These are phyloP conservation scores for Gossypium arboreum DNA, from an alignment of 345 rosid species.

Conservation along the genomic window DNA sequence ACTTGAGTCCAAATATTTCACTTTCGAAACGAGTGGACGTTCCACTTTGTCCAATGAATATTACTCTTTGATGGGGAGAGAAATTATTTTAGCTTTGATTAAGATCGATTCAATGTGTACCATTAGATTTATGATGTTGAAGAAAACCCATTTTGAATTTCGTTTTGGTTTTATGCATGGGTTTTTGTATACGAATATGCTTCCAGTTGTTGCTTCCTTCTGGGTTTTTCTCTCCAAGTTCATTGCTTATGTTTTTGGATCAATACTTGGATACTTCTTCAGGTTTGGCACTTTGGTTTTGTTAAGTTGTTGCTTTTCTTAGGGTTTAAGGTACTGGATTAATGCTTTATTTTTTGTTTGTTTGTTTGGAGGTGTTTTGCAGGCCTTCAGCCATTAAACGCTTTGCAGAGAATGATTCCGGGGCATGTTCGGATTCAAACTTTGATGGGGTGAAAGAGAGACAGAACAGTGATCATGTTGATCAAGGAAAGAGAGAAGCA, in stretches of 20 bases:
- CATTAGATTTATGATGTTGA: slow-evolving; percentile 34
- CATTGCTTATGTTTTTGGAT: slow-evolving; percentile 33
- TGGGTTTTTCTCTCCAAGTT: slow-evolving; percentile 50
- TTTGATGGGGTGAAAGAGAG: slow-evolving; percentile 11
- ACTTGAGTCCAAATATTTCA: slow-evolving; percentile 27
- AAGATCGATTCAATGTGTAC: background rate
- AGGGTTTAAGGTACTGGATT: background rate
- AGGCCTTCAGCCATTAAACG: slow-evolving; percentile 26
- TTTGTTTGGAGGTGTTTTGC: background rate
- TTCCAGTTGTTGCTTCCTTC: slow-evolving; percentile 30
- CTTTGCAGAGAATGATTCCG: slow-evolving; percentile 17
- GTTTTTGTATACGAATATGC: slow-evolving; percentile 37
- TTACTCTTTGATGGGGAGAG: background rate
- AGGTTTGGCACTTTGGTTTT: slow-evolving; percentile 33
- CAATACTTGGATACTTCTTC: slow-evolving; percentile 27
- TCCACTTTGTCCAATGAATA: slow-evolving; percentile 19
- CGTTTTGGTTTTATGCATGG: slow-evolving; percentile 22
- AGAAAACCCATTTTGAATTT: slow-evolving; percentile 33
- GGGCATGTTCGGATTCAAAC: slow-evolving; percentile 21
- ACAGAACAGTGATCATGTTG: slow-evolving; percentile 2
- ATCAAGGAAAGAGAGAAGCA: slow-evolving; percentile 17
- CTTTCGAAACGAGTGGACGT: slow-evolving; percentile 36
- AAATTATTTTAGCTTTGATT: slow-evolving; percentile 7
- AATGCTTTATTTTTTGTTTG: slow-evolving; percentile 1
- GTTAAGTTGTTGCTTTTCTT: slow-evolving; percentile 1